Base-by-base conservation (phyloP, 139 green algal genomes). In the Coccomyxa sp. region DNA sequence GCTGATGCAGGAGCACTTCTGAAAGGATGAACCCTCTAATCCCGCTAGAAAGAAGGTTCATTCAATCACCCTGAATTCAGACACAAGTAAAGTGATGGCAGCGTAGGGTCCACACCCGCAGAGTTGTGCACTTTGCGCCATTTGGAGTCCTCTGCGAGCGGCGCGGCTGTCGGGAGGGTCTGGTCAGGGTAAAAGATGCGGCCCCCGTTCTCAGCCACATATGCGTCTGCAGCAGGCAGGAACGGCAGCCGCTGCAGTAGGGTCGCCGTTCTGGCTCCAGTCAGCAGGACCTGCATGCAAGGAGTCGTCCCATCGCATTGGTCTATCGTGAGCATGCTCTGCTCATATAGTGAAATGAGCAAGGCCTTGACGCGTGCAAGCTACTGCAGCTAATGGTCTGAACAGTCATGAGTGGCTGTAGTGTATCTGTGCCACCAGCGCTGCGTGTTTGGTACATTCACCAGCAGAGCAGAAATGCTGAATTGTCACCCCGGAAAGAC, bases 191-290 rank as follows among this genome's bases (percentile, higher is more conserved):
- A 94, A 58, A 91, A 93, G 38, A 95, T 92, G 55, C 91, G 85
- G 35, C 91, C 91, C 12, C 92, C 92, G 33, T 92, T 95, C 71
- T 96, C 92, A 75, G 87, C 90, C 2, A 94, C 89, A 76, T 88
- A 91, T 12, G 92, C 92, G 75, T 96, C 92, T 9, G 89, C 90
- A 5, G 79, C 78, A 10, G 92, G 92, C 72, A 96, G 86, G 83
- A 86, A 95, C 5, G 92, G 86, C 70, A 96, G 85, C 24, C 92
- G 89, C 82, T 90, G 89, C 54, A 95, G 87, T 64, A 96, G 70
- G n/a, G 92, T 96, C 22, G 82, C 82, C 27, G 86, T 85, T 22
- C 88, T 76, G 0, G 89, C 89, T n/a, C 92, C 92, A 12, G 85
- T 87, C 16, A 89, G 69, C 1, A 88, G 39, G 8, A 83, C 77